Conservation (phyloP, 2,329 filamentous ascomycete genomes). For the Calonectria fujianensis region DNA sequence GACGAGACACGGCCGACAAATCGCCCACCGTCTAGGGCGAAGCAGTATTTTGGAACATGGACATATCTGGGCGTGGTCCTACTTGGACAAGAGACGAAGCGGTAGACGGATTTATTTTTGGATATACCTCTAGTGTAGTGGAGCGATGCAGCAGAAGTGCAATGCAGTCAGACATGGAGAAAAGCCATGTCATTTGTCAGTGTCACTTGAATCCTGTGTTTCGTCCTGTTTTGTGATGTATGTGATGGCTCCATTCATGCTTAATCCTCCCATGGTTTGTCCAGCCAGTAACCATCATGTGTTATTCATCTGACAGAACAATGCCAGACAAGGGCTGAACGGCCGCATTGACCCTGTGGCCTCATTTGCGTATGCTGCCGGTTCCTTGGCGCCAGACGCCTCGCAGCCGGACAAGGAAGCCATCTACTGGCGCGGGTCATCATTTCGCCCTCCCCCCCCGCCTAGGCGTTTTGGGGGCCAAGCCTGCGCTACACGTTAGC, state of each 20-base stretch:
- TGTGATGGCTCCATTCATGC: background rate
- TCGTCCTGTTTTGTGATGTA: background rate
- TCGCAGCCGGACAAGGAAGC: conserved; percentile 12
- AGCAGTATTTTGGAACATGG: conserved; percentile 25
- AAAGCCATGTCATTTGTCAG: background rate
- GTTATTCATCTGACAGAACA: background rate
- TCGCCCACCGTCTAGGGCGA: background rate
- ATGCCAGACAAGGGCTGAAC: background rate
- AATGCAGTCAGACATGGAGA: conserved; percentile 10
- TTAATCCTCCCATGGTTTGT: background rate
- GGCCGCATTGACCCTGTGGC: background rate
- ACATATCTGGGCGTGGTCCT: conserved; percentile 13
- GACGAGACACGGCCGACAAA: conserved; percentile 27
- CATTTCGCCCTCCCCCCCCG: background rate
- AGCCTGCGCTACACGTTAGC: background rate
- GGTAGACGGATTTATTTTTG: conserved; percentile 17
- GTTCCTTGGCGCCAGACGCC: background rate
- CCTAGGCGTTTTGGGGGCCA: background rate
- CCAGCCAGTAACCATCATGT: background rate
- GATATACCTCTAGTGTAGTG: conserved; percentile 17
- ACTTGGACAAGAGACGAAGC: conserved; percentile 5
- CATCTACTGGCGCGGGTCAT: conserved; percentile 19
- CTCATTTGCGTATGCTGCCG: too few relatives aligned
- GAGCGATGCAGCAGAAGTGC: background rate
- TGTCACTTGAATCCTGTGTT: conserved; percentile 4